Evolutionary conservation across 495 filamentous ascomycete species (phyloP), one percentile per base, ranked within the genome.

Genomic region (Bathelium albidoporum): DNA sequence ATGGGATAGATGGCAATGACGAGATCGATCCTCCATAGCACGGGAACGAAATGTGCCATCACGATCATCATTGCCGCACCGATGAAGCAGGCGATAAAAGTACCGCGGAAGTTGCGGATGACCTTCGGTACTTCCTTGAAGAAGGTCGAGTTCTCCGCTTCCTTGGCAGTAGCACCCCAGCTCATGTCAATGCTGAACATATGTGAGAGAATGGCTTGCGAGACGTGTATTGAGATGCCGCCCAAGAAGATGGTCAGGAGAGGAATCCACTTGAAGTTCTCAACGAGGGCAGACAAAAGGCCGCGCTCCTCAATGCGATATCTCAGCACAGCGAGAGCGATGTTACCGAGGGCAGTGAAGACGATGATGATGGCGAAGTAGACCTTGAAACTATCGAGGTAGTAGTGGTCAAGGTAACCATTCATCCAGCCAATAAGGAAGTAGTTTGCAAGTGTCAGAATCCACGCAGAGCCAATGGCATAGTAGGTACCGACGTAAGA

Each of bases 401-500:
- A 81, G 70, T 77, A 81, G 22, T 79, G 73, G 62, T 80, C 78
- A 28, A 79, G 64, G 36, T 68, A 64, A 16, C 76, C 76, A 55
- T 79, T 76, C 67, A 75, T 74, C 78, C 78, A 81, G 28, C 79
- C 89, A 61, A 89, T 82, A 59, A 88, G 75, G 77, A 91, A 89
- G 73, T 90, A 92, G 76, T 92, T 92, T 65, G 78, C 77, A 10
- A 85, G 78, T 1, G 88, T 91, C 77, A 92, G 80, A 69, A 91
- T 80, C 88, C 88, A 91, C 45, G 89, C 86, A 10, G 86, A 85
- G 26, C 81, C 89, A 63, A 92, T 87, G 60, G 89, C 89, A 72
- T 91, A 92, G 76, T 92, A 92, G 18, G 89, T 91, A n/a, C 89
- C 89, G 66, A 92, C 88, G 71, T 92, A 92, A 0, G 88, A 88